Evolutionary conservation across 306 rosid genomes (phyloP).

Genomic region (Quercus agrifolia): DNA sequence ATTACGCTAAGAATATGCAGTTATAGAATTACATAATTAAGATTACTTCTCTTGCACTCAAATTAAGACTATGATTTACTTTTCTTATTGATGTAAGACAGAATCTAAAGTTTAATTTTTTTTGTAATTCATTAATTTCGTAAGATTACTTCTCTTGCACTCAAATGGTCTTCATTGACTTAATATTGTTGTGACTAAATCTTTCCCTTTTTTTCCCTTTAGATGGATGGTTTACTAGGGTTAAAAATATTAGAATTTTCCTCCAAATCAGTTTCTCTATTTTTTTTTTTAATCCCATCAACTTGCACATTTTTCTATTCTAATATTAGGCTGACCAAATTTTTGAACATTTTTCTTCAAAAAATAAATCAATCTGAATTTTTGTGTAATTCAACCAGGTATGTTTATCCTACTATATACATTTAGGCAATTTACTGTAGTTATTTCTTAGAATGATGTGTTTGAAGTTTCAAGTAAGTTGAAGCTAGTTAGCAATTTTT

Average conservation of each 20-base stretch:
- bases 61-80: no score
- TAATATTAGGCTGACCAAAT: background rate
- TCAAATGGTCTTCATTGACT: slow-evolving; percentile 33
- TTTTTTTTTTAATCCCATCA: background rate
- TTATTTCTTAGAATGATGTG: background rate
- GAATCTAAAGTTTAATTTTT: no score
- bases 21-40: no score
- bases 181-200: slow-evolving; percentile 37
- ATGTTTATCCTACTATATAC: background rate
- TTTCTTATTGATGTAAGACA: no score
- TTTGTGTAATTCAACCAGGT: background rate
- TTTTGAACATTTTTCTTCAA: background rate
- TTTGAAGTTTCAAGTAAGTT: background rate
- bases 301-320: background rate
- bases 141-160: no score
- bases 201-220: background rate
- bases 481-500: background rate
- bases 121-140: no score
- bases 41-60: no score
- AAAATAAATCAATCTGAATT: background rate
- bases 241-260: no score
- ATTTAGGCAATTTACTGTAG: background rate
- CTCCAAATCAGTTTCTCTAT: no score
- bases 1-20: accelerated
- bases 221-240: no score